Evolutionary conservation across 441 rosid species (phyloP).

Genomic region (Corymbia calophylla): DNA sequence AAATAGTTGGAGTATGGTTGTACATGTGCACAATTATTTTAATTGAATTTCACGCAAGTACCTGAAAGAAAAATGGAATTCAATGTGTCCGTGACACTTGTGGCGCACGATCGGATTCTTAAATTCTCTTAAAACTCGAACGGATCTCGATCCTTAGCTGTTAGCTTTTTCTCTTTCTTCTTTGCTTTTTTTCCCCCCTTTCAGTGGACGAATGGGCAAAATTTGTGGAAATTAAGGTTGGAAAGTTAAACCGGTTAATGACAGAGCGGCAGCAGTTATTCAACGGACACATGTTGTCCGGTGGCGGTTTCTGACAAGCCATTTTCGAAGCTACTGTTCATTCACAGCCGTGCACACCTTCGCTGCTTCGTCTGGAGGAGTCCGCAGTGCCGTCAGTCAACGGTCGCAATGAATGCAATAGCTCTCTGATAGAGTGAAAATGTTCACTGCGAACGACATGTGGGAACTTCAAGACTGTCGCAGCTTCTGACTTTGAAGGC

Average conservation of each 20-base stretch:
- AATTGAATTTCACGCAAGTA: not conserved
- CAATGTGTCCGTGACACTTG: not conserved
- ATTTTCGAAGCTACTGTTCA: not conserved
- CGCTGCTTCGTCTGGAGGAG: not conserved
- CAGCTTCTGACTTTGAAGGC: not conserved
- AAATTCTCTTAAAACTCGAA: not conserved
- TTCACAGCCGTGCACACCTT: not conserved
- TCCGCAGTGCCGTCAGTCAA: not conserved
- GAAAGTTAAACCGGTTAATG: not conserved
- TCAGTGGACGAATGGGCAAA: not conserved
- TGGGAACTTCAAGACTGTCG: not conserved
- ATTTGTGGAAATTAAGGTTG: not conserved
- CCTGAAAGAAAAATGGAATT: not conserved
- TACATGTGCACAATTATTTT: not conserved
- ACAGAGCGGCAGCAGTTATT: not conserved
- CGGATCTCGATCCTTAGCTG: not conserved
- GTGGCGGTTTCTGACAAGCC: not conserved
- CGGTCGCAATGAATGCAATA: not conserved
- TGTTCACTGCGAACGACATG: not conserved
- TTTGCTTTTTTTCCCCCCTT: accelerated
- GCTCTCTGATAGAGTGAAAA: not conserved
- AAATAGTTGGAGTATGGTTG: not conserved
- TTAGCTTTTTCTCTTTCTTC: not conserved
- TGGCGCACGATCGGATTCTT: not conserved
- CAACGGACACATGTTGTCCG: not conserved